Conservation (phyloP, 257 asterid genomes). For the Solanum ossicruentum region DNA sequence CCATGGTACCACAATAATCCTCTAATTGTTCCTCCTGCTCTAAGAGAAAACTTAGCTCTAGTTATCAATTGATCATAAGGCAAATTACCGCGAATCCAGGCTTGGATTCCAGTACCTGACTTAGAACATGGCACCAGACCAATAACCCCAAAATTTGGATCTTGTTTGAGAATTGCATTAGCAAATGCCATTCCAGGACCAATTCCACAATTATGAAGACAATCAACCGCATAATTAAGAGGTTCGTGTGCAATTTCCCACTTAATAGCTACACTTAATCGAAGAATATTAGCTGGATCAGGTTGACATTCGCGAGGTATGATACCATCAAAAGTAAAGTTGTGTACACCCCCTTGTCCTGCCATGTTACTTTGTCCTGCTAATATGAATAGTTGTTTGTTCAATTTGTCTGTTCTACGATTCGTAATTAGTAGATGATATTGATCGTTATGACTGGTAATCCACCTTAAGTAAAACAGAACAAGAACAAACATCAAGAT, state of each 20-base stretch:
- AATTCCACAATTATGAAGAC: conserved; percentile 9
- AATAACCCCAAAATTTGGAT: conserved; percentile 5
- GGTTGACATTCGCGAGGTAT: conserved; percentile 4
- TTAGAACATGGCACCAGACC: conserved; percentile 19
- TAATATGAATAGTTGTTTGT: conserved; percentile 8
- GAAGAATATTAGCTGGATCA: conserved; percentile 3
- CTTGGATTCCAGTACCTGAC: conserved; percentile 9
- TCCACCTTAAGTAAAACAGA: neutral
- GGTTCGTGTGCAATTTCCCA: conserved; percentile 19
- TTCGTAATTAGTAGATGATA: neutral
- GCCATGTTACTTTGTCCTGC: conserved; percentile 28
- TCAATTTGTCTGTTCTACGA: neutral
- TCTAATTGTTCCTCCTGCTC: conserved; percentile 7
- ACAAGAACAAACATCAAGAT: neutral
- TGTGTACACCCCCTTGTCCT: conserved; percentile 10
- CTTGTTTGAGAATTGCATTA: conserved; percentile 1
- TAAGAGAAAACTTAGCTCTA: neutral
- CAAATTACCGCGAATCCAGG: conserved; percentile 1
- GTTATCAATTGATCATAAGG: neutral
- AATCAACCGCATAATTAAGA: conserved; percentile 11
- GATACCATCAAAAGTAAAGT: neutral
- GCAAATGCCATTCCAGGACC: conserved; percentile 34
- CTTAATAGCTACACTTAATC: neutral
- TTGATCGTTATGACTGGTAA: neutral
- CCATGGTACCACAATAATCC: conserved; percentile 20